These are phyloP conservation scores for Trametes polyzona DNA, from an alignment of 1,284 basidiomycete species.

Conservation along the genomic window DNA sequence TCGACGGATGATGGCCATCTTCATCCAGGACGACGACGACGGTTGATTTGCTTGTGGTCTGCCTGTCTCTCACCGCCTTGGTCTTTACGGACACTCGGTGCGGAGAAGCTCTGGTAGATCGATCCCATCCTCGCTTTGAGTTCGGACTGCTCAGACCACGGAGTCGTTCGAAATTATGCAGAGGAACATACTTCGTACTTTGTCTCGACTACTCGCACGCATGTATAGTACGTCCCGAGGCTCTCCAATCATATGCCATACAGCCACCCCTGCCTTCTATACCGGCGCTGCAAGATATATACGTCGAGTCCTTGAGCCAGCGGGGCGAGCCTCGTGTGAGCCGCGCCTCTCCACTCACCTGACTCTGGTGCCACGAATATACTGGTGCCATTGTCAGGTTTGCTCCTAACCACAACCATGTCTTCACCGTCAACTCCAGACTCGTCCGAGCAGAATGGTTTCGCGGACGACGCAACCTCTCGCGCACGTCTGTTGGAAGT, in stretches of 20 bases:
- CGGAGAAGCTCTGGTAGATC: constrained; percentile 63
- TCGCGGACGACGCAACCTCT: constrained; percentile 32
- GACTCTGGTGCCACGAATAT: constrained; percentile 12
- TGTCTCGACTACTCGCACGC: not conserved
- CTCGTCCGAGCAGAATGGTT: constrained; percentile 2
- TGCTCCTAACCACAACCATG: constrained; percentile 12
- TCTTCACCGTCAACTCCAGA: constrained; percentile 12
- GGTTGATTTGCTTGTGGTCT: constrained; percentile 50
- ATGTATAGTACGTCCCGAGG: not conserved
- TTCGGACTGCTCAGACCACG: constrained; percentile 61
- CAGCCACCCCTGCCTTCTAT: not conserved
- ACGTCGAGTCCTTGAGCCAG: not conserved
- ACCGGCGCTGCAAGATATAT: not conserved
- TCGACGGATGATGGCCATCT: constrained; percentile 15
- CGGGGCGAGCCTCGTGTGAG: constrained; percentile 23
- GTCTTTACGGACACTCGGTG: constrained; percentile 36
- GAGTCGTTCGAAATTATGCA: constrained; percentile 79
- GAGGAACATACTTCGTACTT: constrained; percentile 55
- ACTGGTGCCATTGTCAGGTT: constrained; percentile 2
- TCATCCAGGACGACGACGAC: constrained; percentile 76
- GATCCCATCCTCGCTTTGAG: constrained; percentile 75
- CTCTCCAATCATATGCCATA: not conserved
- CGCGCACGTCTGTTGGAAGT: constrained; percentile 63
- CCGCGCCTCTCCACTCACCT: constrained; percentile 22
- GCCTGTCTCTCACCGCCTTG: constrained; percentile 74